These are phyloP conservation scores for Abrus precatorius DNA, from an alignment of 306 rosid genomes.

Conservation along the genomic window DNA sequence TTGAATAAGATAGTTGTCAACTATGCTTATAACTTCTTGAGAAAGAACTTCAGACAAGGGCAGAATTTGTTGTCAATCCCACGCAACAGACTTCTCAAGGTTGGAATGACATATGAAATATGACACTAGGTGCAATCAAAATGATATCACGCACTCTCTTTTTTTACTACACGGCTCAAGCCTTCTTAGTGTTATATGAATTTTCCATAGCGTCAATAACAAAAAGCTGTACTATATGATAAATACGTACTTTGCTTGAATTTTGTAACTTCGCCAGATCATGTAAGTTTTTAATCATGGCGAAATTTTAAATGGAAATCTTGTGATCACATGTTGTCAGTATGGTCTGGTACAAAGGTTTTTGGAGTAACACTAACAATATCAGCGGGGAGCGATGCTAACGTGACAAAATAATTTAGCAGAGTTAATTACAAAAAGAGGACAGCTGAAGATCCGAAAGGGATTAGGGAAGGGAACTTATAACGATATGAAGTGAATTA, in stretches of 20 bases:
- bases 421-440: no score
- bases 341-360: no score
- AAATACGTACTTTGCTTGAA: not conserved
- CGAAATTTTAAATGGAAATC: not conserved
- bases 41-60: constrained; percentile 77
- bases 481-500: no score
- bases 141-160: not conserved
- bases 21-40: constrained; percentile 66
- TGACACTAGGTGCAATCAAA: not conserved
- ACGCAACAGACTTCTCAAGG: constrained; percentile 67
- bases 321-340: no score
- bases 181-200: not conserved
- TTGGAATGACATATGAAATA: constrained; percentile 65
- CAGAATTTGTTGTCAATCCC: constrained; percentile 64
- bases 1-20: constrained; percentile 73
- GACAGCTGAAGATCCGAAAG: no score
- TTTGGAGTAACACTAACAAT: no score
- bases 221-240: no score
- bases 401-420: no score
- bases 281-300: not conserved
- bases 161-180: not conserved
- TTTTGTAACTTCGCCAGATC: not conserved
- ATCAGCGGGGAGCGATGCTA: no score
- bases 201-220: not conserved
- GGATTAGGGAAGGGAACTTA: no score